Conservation (phyloP, 768 basidiomycete species). For the Gautieria morchelliformis region DNA sequence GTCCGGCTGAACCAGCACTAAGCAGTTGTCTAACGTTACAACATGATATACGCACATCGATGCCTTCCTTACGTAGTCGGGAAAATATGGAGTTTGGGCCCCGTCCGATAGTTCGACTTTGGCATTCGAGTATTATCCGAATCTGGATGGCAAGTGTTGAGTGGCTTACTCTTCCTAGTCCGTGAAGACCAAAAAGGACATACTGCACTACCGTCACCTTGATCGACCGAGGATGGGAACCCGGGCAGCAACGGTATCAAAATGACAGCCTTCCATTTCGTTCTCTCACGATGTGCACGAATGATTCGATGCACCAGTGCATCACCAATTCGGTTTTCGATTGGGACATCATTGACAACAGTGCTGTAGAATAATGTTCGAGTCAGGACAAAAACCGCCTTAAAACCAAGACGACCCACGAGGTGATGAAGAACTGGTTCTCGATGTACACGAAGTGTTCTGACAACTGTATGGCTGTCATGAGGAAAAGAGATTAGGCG, state of each 20-base stretch:
- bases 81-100: slow-evolving; percentile 90
- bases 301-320: slow-evolving; percentile 88
- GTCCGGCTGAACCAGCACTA: slow-evolving; percentile 58
- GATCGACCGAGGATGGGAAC: slow-evolving; percentile 87
- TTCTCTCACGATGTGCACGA: slow-evolving; percentile 70
- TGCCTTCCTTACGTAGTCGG: slow-evolving; percentile 74
- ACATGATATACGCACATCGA: slow-evolving; percentile 51
- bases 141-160: slow-evolving; percentile 36
- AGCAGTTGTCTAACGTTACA: background rate
- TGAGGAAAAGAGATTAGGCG: slow-evolving; percentile 9
- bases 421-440: slow-evolving; percentile 87
- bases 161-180: background rate
- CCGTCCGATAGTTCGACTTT: slow-evolving; percentile 79
- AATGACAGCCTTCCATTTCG: slow-evolving; percentile 87
- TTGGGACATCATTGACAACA: slow-evolving; percentile 67
- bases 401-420: slow-evolving; percentile 37
- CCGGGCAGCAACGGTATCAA: slow-evolving; percentile 89
- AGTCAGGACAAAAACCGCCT: background rate
- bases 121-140: slow-evolving; percentile 92
- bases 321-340: slow-evolving; percentile 93
- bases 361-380: slow-evolving; percentile 41
- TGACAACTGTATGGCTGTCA: slow-evolving; percentile 77
- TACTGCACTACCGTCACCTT: slow-evolving; percentile 86
- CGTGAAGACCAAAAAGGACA: slow-evolving; percentile 18
- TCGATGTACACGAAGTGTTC: slow-evolving; percentile 99